A percentile compares a stretch with the other conserved stretches of the same genome.
Conservation (phyloP, 345 rosid species). For the Microthlaspi erraticum region DNA sequence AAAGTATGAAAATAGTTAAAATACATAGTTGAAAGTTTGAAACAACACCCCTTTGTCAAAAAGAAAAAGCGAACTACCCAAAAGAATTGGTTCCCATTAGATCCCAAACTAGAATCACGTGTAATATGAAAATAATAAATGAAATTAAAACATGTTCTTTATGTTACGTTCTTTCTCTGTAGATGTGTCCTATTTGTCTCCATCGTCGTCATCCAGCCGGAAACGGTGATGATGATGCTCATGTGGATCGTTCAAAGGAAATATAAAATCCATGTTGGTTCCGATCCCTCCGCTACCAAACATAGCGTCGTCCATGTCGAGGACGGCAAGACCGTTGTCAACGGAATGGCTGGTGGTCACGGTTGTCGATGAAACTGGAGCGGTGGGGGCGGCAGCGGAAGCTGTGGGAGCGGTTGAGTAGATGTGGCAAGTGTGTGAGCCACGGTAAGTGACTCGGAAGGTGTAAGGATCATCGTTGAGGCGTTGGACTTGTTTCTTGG, state of each 20-base stretch:
- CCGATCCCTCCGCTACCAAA: conserved; percentile 27
- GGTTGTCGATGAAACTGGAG: conserved; percentile 4
- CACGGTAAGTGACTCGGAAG: conserved; percentile 65
- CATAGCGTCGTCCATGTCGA: conserved; percentile 30
- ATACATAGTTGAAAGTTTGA: not conserved
- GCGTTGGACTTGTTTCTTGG: conserved; percentile 91
- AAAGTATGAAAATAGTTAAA: not conserved
- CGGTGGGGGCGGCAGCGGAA: not conserved
- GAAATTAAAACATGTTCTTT: not conserved
- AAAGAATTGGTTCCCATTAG: conserved; percentile 3
- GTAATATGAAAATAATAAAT: conserved; percentile 20
- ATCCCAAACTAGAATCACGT: conserved; percentile 11
- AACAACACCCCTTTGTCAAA: conserved; percentile 11
- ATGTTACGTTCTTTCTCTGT: no score
- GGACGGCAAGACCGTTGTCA: conserved; percentile 23
- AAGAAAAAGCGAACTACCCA: conserved; percentile 8
- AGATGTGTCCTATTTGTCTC: conserved; percentile 2
- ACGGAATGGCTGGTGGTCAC: conserved; percentile 8
- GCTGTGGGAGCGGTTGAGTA: conserved; percentile 46
- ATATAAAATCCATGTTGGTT: conserved; percentile 32
- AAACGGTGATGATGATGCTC: conserved; percentile 29
- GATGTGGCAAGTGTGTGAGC: conserved; percentile 77
- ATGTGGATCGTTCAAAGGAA: conserved; percentile 23
- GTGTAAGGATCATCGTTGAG: conserved; percentile 65
- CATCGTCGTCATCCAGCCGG: not conserved